Conservation (phyloP, 257 asterid species). For the Ligustrum vulgare region DNA sequence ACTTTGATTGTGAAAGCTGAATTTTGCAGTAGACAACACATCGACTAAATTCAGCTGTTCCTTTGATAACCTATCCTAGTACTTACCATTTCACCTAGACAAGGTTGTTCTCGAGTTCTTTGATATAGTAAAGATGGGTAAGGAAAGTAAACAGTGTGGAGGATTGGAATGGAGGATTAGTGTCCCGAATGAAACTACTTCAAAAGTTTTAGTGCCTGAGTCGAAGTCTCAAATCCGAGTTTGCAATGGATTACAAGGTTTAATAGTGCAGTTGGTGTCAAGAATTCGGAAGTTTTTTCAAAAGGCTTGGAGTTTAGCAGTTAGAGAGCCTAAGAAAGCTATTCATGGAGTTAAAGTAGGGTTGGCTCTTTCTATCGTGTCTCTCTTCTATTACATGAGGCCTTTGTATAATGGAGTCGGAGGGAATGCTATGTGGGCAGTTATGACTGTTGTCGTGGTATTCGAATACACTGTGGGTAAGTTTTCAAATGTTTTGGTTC, state of each 20-base stretch:
- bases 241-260: constrained; percentile 21
- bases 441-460: constrained; percentile 84
- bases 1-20: constrained; percentile 29
- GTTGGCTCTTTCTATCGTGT: constrained; percentile 67
- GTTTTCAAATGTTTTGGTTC: constrained; percentile 19
- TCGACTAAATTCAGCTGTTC: neutral
- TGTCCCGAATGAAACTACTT: constrained; percentile 43
- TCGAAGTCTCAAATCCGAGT: constrained; percentile 15
- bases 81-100: neutral
- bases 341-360: constrained; percentile 79
- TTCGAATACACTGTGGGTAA: constrained; percentile 79
- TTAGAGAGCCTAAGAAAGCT: constrained; percentile 61
- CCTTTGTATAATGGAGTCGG: constrained; percentile 80
- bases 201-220: constrained; percentile 41
- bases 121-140: constrained; percentile 30
- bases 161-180: constrained; percentile 67
- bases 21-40: constrained; percentile 20
- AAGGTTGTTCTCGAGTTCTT: neutral
- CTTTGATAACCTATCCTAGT: constrained; percentile 3
- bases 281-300: constrained; percentile 42
- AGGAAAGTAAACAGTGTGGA: constrained; percentile 32
- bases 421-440: constrained; percentile 89
- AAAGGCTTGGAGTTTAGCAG: constrained; percentile 62
- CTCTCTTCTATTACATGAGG: constrained; percentile 77
- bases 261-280: constrained; percentile 21